phyloP scores from a whole-genome alignment of 805 yeast species.

The Candida rishiriensis region DNA sequence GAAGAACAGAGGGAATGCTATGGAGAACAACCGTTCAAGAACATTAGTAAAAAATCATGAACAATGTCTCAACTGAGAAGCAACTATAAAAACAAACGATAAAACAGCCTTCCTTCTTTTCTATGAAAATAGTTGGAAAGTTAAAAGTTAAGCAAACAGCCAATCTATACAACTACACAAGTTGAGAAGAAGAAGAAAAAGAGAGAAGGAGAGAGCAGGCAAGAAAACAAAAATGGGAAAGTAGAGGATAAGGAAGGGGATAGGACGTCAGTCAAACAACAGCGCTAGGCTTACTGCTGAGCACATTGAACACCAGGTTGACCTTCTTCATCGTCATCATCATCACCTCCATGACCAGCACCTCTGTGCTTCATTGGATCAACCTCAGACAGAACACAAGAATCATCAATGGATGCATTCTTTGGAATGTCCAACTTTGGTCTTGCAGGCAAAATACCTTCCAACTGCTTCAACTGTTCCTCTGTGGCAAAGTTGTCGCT shows the following conservation, averaged over 20 bases:
- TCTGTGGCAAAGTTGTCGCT: constrained; percentile 64
- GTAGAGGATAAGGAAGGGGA: neutral
- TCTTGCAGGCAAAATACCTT: constrained; percentile 77
- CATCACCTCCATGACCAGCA: constrained; percentile 45
- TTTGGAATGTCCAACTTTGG: constrained; percentile 55
- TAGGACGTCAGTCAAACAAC: too few relatives aligned
- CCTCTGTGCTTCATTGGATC: constrained; percentile 30
- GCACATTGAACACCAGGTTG: constrained; percentile 90
- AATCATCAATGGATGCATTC: constrained; percentile 73
- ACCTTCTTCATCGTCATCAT: constrained; percentile 47
- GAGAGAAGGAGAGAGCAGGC: neutral
- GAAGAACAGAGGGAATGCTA: too few relatives aligned
- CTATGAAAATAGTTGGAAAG: too few relatives aligned
- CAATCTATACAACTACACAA: neutral
- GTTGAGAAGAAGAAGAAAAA: neutral
- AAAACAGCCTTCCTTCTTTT: too few relatives aligned
- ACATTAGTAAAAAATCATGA: too few relatives aligned
- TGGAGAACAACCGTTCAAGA: too few relatives aligned
- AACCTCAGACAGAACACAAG: constrained; percentile 27
- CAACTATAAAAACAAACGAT: too few relatives aligned
- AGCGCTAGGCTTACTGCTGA: constrained; percentile 55
- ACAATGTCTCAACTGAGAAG: too few relatives aligned
- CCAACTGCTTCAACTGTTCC: constrained; percentile 69
- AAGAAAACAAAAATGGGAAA: neutral
- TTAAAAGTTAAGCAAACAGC: neutral